phyloP scores from a whole-genome alignment of 2,329 filamentous ascomycete genomes.

The Leptosphaerulina australis region DNA sequence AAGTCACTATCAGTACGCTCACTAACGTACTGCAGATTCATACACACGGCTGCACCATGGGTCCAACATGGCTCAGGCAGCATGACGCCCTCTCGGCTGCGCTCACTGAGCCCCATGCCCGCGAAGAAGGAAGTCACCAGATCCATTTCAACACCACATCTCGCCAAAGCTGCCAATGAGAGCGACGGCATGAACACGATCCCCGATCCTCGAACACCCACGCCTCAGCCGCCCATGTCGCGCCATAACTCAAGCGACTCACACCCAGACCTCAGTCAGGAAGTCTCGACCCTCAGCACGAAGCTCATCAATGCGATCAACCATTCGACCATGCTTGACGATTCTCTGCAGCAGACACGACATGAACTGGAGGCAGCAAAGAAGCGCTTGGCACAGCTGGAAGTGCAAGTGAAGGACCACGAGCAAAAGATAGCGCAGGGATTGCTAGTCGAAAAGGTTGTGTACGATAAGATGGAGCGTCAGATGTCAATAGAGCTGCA shows the following conservation, averaged over 20 bases:
- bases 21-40: conserved; percentile 33
- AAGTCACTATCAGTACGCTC: background rate
- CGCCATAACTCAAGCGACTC: conserved; percentile 55
- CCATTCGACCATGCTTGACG: conserved; percentile 89
- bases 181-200: conserved; percentile 71
- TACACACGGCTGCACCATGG: conserved; percentile 46
- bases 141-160: conserved; percentile 47
- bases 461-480: conserved; percentile 65
- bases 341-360: conserved; percentile 79
- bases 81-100: conserved; percentile 46
- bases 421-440: conserved; percentile 73
- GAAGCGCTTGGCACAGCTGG: conserved; percentile 70
- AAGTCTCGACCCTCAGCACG: conserved; percentile 88
- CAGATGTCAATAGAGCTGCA: conserved; percentile 50
- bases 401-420: conserved; percentile 71
- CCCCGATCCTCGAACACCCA: conserved; percentile 59
- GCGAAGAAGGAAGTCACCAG: conserved; percentile 47
- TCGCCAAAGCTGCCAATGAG: conserved; percentile 39
- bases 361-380: conserved; percentile 79
- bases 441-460: conserved; percentile 74
- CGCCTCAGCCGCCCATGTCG: conserved; percentile 41
- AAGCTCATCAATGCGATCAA: conserved; percentile 98
- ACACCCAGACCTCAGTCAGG: conserved; percentile 69
- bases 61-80: conserved; percentile 39
- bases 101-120: conserved; percentile 44